Evolutionary conservation across 2,329 filamentous ascomycete species (phyloP).

Genomic region (Pyrenochaeta sp.): DNA sequence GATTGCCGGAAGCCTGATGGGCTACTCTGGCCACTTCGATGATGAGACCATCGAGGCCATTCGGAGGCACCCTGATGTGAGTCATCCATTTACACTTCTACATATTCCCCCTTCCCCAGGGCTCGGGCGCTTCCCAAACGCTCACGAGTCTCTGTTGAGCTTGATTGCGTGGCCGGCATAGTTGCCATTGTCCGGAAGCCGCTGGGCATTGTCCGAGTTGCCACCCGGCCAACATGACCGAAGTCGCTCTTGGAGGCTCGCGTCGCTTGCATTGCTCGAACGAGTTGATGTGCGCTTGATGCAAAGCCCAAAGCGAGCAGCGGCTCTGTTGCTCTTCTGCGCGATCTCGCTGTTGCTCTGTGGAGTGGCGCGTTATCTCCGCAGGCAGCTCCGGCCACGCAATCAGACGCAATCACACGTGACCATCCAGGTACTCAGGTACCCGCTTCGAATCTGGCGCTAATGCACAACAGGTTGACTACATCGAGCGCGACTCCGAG

Average conservation of each 20-base stretch:
- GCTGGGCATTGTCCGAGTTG: too few relatives aligned
- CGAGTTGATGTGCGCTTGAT: too few relatives aligned
- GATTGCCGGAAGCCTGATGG: conserved; percentile 81
- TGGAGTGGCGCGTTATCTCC: conserved; percentile 34
- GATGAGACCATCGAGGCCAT: conserved; percentile 92
- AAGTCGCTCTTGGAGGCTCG: too few relatives aligned
- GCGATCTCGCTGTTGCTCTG: too few relatives aligned
- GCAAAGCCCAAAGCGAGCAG: too few relatives aligned
- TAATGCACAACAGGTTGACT: conserved; percentile 76
- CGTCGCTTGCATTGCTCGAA: too few relatives aligned
- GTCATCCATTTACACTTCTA: too few relatives aligned
- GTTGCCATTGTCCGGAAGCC: too few relatives aligned
- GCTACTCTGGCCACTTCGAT: conserved; percentile 96
- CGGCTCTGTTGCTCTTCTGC: too few relatives aligned
- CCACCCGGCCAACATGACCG: too few relatives aligned
- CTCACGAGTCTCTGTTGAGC: not conserved
- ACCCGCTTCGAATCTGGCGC: conserved; percentile 23
- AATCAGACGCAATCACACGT: conserved; percentile 36
- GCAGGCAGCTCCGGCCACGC: conserved; percentile 36
- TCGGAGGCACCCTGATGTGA: conserved; percentile 94
- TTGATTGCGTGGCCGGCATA: too few relatives aligned
- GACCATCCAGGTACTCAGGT: conserved; percentile 28
- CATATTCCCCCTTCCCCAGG: conserved; percentile 8
- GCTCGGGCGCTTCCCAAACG: not conserved
- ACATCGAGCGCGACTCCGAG: conserved; percentile 92